Base-by-base conservation (phyloP, 208 protist genomes). In the Acanthamoeba divionensis region DNA sequence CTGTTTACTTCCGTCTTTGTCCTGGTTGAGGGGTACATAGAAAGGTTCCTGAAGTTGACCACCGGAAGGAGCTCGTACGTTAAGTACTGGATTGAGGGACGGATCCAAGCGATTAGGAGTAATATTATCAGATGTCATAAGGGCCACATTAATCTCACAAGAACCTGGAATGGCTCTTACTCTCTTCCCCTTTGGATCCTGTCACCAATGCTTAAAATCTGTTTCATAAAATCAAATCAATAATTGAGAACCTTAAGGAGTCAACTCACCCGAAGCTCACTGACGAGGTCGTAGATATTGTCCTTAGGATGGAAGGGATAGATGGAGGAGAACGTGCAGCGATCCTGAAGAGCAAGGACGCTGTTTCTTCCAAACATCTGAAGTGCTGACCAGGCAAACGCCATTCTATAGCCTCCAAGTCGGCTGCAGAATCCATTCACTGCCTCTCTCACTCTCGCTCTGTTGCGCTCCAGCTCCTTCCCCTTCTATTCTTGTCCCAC, bases 381-480 rank as follows among this genome's bases (percentile, higher is more conserved):
- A 12, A 92, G 9, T 0, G 91, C 77, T 9, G 33, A 45, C 36
- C 77, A 80, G 3, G 60, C 82, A 31, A 93, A 93, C 41, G 87
- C 21, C 54, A 93, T 90, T 24, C 71, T 44, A 52, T 93, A 91
- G 33, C 50, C 45, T 12, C 89, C 89, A 1, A 93, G 65, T 5
- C 91, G 26, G 45, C 80, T 60, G 12, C 91, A 89, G 15, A 91
- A 90, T 36, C 77, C 89, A 5, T 60, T 4, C 13, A 86, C 82
- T 1, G 73, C 15, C 21, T 87, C 77, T 6, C 71, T 54, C 7
- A 73, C 79, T 33, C 47, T 93, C 6, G 24, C 18, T 31, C 80
- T 93, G 31, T 80, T 79, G 69, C 86, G 91, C 55, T 75, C 71
- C 31, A 89, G 57, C 26, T 92, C 85, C n/a, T 92, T 92, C 24